These are phyloP conservation scores for Chytriomyces hyalinus DNA, from an alignment of 192 early-diverging fungal species.

Conservation along the genomic window DNA sequence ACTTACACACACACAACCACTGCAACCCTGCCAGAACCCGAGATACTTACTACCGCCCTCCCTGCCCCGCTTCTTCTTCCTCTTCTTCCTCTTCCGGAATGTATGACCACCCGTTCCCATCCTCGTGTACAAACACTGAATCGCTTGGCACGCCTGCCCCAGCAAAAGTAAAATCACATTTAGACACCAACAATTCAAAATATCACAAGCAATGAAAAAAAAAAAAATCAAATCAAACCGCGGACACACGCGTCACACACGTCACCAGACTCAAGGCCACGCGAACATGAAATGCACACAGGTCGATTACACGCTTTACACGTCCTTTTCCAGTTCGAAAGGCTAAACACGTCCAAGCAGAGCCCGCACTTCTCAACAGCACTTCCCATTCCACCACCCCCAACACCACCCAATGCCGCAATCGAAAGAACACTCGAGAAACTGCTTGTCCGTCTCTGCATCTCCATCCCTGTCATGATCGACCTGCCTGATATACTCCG, in stretches of 20 bases:
- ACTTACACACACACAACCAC: no score
- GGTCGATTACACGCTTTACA: background rate
- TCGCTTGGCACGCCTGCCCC: background rate
- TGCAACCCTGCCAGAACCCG: no score
- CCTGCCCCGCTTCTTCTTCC: background rate
- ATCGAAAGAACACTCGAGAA: background rate
- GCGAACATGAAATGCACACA: background rate
- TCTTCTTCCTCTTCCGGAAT: background rate
- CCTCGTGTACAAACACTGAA: background rate
- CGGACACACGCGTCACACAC: conserved; percentile 2
- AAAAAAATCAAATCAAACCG: background rate
- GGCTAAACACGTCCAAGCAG: background rate
- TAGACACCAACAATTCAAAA: no score
- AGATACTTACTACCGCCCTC: no score
- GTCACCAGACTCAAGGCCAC: background rate
- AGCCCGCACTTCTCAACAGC: background rate
- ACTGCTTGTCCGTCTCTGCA: background rate
- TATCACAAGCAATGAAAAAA: background rate
- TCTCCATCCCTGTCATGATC: background rate
- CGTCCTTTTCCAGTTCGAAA: background rate
- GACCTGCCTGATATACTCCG: background rate
- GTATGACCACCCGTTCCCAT: background rate
- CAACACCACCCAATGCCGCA: background rate
- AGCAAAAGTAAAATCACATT: background rate
- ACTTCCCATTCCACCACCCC: background rate